Percentiles rank a stretch among this genome's conserved stretches.
Conservation (phyloP, 1,284 basidiomycete species). For the Papiliotrema terrestris region DNA sequence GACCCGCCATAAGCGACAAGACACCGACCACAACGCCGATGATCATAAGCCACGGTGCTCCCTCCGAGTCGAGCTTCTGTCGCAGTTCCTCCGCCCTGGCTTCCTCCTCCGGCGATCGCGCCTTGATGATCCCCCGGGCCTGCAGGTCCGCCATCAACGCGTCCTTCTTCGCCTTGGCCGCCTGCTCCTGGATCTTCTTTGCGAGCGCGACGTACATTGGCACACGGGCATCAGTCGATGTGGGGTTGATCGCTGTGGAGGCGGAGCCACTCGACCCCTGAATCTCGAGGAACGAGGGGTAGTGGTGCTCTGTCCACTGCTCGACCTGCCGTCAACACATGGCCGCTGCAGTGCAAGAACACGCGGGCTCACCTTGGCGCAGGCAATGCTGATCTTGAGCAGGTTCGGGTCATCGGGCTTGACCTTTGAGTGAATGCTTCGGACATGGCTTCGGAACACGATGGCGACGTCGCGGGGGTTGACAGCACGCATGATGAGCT, state of each 20-base stretch:
- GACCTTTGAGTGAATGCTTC: conserved; percentile 77
- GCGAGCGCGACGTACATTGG: conserved; percentile 33
- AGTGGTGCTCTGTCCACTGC: conserved; percentile 84
- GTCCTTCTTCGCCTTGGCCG: conserved; percentile 15
- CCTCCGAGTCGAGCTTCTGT: neutral
- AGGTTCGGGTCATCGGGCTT: conserved; percentile 82
- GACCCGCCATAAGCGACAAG: conserved; percentile 21
- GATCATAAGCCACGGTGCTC: conserved; percentile 18
- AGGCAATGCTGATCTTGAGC: conserved; percentile 71
- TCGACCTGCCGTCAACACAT: conserved; percentile 64
- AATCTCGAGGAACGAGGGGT: conserved; percentile 74
- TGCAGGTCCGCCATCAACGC: conserved; percentile 11
- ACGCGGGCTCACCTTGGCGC: conserved; percentile 60
- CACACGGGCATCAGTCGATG: conserved; percentile 58
- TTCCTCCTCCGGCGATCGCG: conserved; percentile 9
- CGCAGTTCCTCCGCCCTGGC: conserved; percentile 1
- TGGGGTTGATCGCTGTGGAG: conserved; percentile 48
- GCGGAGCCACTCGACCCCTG: conserved; percentile 31
- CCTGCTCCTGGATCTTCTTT: conserved; percentile 25
- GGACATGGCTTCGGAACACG: conserved; percentile 79
- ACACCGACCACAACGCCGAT: conserved; percentile 23
- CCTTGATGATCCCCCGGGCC: conserved; percentile 19
- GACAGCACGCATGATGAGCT: conserved; percentile 86
- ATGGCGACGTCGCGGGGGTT: conserved; percentile 89
- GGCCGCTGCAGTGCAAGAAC: neutral